Evolutionary conservation across 192 early-diverging fungal genomes (phyloP).

Genomic region (Backusella tuberculispora): DNA sequence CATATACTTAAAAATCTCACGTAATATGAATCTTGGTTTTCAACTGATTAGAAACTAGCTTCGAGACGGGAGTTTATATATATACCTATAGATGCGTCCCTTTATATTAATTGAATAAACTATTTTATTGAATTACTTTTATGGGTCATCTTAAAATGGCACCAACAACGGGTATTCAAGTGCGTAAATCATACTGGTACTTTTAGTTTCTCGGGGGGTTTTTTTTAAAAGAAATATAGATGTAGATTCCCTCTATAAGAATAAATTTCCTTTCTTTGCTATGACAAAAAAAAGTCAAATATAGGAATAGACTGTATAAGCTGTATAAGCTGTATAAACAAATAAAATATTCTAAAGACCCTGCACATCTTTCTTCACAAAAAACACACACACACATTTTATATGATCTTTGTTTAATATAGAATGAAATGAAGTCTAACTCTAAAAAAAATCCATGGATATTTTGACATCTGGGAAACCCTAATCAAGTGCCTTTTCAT

Average conservation of each 20-base stretch:
- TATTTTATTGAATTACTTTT: background rate
- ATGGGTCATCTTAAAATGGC: conserved; percentile 13
- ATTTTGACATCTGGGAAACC: conserved; percentile 9
- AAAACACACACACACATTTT: background rate
- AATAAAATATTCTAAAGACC: background rate
- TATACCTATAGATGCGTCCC: background rate
- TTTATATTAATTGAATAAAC: background rate
- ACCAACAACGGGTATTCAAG: conserved; percentile 13
- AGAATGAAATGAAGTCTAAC: background rate
- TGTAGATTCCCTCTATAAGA: conserved; percentile 2
- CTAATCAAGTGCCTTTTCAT: conserved; percentile 14
- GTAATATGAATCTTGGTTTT: background rate
- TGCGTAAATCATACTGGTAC: background rate
- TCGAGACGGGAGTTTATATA: background rate
- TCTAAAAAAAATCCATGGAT: background rate
- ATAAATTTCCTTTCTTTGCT: conserved; percentile 11
- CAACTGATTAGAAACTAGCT: background rate
- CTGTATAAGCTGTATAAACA: background rate
- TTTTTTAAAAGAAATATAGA: background rate
- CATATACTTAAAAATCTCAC: conserved; percentile 9
- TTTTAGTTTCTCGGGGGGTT: background rate
- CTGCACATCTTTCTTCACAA: background rate
- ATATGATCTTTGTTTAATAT: background rate
- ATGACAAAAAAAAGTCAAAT: background rate
- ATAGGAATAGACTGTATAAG: background rate